phyloP scores from a whole-genome alignment of 2,329 filamentous ascomycete genomes.

The Cercospora sp. region DNA sequence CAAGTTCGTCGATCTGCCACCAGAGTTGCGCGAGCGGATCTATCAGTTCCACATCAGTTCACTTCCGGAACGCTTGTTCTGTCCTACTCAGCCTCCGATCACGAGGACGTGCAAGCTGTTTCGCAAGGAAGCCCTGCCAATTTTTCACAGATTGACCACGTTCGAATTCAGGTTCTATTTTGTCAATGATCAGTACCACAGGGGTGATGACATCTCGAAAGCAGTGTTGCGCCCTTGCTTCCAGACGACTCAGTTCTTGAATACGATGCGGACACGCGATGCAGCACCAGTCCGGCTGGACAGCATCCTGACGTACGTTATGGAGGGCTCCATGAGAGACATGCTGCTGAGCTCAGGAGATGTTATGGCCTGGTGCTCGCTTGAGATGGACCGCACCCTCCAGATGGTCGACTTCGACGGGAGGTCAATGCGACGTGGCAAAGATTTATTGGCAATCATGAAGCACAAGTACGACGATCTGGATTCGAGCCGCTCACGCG shows the following conservation, averaged over 20 bases:
- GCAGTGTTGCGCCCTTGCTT: background rate
- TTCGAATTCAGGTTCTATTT: background rate
- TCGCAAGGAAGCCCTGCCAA: slow-evolving; percentile 8
- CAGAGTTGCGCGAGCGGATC: slow-evolving; percentile 16
- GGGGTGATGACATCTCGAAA: background rate
- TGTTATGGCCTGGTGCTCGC: background rate
- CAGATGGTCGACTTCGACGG: too few relatives aligned
- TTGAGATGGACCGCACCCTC: too few relatives aligned
- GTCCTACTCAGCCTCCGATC: slow-evolving; percentile 16
- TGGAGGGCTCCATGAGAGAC: background rate
- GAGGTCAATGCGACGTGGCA: too few relatives aligned
- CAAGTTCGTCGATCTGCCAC: slow-evolving; percentile 10
- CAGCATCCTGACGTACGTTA: background rate
- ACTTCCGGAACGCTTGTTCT: background rate
- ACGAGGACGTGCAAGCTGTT: slow-evolving; percentile 3
- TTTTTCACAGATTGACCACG: slow-evolving; percentile 3
- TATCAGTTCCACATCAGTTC: slow-evolving; percentile 7
- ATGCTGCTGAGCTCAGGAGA: background rate
- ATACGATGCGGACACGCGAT: background rate
- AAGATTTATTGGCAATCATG: too few relatives aligned
- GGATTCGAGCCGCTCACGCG: too few relatives aligned
- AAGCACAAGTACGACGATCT: too few relatives aligned
- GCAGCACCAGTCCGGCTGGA: background rate
- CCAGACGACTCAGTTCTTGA: background rate
- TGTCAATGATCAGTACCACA: background rate